These are phyloP conservation scores for Diplodia scrobiculata DNA, from an alignment of 2,329 filamentous ascomycete species.

Conservation along the genomic window DNA sequence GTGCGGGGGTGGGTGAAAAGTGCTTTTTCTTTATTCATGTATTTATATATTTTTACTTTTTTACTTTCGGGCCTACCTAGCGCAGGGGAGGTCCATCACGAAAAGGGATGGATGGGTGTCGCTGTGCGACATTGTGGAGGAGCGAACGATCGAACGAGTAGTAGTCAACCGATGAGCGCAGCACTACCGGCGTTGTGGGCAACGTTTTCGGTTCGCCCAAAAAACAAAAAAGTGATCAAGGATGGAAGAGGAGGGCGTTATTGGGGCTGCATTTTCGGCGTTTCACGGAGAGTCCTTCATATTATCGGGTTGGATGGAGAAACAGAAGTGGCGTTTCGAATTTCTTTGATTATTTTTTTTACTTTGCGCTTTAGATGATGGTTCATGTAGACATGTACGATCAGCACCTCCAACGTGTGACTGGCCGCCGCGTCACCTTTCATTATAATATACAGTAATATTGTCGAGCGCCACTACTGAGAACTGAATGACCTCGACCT, in stretches of 20 bases:
- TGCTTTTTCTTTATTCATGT: no score
- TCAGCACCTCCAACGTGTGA: background rate
- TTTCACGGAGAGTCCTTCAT: background rate
- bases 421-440: background rate
- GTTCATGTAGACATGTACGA: background rate
- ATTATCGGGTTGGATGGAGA: background rate
- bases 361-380: background rate
- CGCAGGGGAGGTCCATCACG: background rate
- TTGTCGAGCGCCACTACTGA: background rate
- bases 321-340: background rate
- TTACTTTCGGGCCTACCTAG: background rate
- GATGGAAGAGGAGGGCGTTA: background rate
- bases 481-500: background rate
- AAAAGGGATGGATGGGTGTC: background rate
- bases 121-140: background rate
- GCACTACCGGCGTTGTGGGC: background rate
- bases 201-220: background rate
- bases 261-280: background rate
- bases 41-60: background rate
- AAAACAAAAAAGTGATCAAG: background rate
- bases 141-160: no score
- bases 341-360: background rate
- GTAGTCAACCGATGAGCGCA: background rate
- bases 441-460: background rate
- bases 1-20: no score